phyloP scores from a whole-genome alignment of 2,329 filamentous ascomycete species.

The Botrytis hyacinthi region DNA sequence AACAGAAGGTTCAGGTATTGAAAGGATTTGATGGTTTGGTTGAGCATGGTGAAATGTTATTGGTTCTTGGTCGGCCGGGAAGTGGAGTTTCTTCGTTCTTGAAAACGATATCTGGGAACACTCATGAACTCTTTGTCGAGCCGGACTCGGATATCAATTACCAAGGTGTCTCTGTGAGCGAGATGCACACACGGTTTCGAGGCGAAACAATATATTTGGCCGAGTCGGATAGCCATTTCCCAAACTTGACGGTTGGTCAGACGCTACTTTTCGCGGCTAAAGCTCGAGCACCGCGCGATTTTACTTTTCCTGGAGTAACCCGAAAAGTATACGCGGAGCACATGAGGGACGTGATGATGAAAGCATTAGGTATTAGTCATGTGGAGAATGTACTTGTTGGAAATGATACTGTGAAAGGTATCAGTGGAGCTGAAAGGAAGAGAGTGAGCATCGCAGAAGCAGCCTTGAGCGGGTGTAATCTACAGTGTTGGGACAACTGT shows the following conservation, averaged over 20 bases:
- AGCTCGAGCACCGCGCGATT: conserved; percentile 62
- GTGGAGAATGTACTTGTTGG: conserved; percentile 71
- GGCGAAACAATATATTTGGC: conserved; percentile 71
- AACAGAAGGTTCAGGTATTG: conserved; percentile 53
- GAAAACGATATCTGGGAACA: conserved; percentile 54
- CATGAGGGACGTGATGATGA: conserved; percentile 58
- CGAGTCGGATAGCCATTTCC: conserved; percentile 72
- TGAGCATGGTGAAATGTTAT: conserved; percentile 61
- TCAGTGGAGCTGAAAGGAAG: conserved; percentile 78
- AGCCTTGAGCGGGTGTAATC: conserved; percentile 68
- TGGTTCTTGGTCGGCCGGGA: conserved; percentile 65
- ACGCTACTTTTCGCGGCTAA: conserved; percentile 71
- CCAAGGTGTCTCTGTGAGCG: conserved; percentile 54
- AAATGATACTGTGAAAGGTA: conserved; percentile 67
- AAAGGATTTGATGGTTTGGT: conserved; percentile 62
- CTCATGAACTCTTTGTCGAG: conserved; percentile 55
- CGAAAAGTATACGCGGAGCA: conserved; percentile 49
- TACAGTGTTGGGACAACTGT: conserved; percentile 73
- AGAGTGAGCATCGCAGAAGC: conserved; percentile 78
- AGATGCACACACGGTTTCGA: conserved; percentile 53
- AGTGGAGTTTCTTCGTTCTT: conserved; percentile 61
- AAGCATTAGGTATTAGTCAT: conserved; percentile 68
- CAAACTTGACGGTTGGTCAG: conserved; percentile 69
- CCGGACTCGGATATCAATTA: conserved; percentile 56
- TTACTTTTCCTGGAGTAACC: conserved; percentile 55